Conservation (phyloP, 2,329 filamentous ascomycete genomes). For the Clarireedia homoeocarpa region DNA sequence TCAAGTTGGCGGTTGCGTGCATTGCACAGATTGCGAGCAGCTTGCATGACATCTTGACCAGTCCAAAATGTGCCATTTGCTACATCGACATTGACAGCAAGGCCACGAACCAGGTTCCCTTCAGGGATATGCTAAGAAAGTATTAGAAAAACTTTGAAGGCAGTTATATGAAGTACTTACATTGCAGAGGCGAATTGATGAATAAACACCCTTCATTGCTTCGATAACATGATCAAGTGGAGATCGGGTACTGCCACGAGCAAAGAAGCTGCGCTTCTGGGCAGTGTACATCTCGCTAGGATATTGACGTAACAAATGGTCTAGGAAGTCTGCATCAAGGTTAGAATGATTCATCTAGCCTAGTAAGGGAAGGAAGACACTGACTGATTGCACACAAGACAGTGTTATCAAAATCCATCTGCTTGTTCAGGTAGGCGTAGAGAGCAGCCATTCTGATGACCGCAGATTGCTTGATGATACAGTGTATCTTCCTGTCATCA, state of each 20-base stretch:
- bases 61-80: conserved; percentile 88
- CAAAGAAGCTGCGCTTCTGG: conserved; percentile 81
- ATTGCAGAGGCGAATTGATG: conserved; percentile 71
- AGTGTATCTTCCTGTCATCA: conserved; percentile 39
- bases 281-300: conserved; percentile 59
- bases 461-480: conserved; percentile 59
- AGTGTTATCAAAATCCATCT: conserved; percentile 52
- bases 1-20: conserved; percentile 19
- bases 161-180: conserved; percentile 29
- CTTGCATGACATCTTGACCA: conserved; percentile 30
- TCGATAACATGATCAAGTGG: conserved; percentile 60
- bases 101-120: conserved; percentile 38
- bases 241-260: conserved; percentile 19
- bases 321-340: conserved; percentile 58
- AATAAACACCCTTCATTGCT: conserved; percentile 83
- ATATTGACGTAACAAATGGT: conserved; percentile 78
- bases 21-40: conserved; percentile 28
- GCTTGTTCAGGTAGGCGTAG: conserved; percentile 54
- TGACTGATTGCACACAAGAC: conserved; percentile 72
- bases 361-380: conserved; percentile 17
- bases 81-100: conserved; percentile 84
- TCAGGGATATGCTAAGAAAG: not conserved
- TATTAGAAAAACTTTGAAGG: not conserved
- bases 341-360: not conserved
- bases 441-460: conserved; percentile 61